Conservation (phyloP, 805 yeast species). For the Candida pseudoglaebosa region DNA sequence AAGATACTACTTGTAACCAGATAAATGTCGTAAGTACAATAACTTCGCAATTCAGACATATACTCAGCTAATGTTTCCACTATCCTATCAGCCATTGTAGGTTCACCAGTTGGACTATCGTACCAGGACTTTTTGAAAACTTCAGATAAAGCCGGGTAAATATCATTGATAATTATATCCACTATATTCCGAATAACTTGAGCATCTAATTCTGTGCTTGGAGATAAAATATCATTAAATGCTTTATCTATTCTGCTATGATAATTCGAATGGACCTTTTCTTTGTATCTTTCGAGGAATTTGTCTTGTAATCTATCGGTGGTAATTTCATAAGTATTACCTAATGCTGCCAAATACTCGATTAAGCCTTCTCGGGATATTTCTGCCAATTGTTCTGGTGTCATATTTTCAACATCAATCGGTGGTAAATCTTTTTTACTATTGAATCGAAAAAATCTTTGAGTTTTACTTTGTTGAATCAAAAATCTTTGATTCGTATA, state of each 20-base stretch:
- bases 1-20: constrained; percentile 35
- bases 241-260: constrained; percentile 32
- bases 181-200: constrained; percentile 66
- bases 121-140: constrained; percentile 74
- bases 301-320: constrained; percentile 60
- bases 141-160: constrained; percentile 54
- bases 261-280: constrained; percentile 48
- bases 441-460: constrained; percentile 28
- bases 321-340: constrained; percentile 82
- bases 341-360: constrained; percentile 78
- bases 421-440: constrained; percentile 10
- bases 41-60: constrained; percentile 56
- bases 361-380: constrained; percentile 62
- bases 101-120: constrained; percentile 40
- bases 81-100: constrained; percentile 53
- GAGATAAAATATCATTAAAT: constrained; percentile 46
- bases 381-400: constrained; percentile 32
- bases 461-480: constrained; percentile 42
- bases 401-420: constrained; percentile 36
- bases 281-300: constrained; percentile 60
- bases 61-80: constrained; percentile 75
- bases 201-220: constrained; percentile 75
- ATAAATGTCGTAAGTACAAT: constrained; percentile 39
- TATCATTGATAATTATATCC: constrained; percentile 68
- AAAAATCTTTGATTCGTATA: constrained; percentile 36